Percentiles rank a stretch among this genome's conserved stretches.
phyloP scores from a whole-genome alignment of 2,329 filamentous ascomycete species.

The Penicillium sp. region DNA sequence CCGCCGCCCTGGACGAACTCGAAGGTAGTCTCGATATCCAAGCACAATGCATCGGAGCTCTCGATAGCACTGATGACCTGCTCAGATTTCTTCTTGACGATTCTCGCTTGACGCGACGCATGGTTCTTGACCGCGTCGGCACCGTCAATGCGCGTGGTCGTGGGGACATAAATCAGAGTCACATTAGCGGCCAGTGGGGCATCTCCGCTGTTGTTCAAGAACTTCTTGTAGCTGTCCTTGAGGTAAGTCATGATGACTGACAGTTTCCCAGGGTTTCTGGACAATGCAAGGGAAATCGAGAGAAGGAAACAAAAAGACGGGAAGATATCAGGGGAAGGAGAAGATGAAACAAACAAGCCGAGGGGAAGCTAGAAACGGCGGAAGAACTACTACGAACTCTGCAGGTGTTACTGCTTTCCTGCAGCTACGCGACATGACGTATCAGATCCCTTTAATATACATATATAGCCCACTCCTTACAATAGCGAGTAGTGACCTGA shows the following conservation, averaged over 20 bases:
- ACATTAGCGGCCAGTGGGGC: slow-evolving; percentile 62
- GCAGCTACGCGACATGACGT: neutral
- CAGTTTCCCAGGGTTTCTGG: neutral
- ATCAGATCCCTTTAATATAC: neutral
- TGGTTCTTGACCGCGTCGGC: slow-evolving; percentile 77
- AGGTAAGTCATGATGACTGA: slow-evolving; percentile 37
- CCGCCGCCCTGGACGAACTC: slow-evolving; percentile 80
- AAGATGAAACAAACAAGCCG: slow-evolving; percentile 2
- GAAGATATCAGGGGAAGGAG: slow-evolving; percentile 10
- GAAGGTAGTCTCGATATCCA: slow-evolving; percentile 76
- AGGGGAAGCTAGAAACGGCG: slow-evolving; percentile 2
- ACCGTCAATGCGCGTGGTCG: slow-evolving; percentile 68
- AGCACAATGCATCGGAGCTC: slow-evolving; percentile 61
- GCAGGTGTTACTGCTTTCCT: neutral
- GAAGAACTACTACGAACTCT: slow-evolving; percentile 1
- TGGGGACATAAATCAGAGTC: slow-evolving; percentile 82
- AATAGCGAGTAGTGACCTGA: slow-evolving; percentile 8
- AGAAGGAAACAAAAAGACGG: slow-evolving; percentile 12
- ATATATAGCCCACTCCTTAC: neutral
- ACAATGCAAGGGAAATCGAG: slow-evolving; percentile 12
- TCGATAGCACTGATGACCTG: slow-evolving; percentile 71
- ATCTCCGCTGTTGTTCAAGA: slow-evolving; percentile 58
- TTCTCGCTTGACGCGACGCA: slow-evolving; percentile 63
- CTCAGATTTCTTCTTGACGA: slow-evolving; percentile 79
- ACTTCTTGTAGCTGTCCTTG: slow-evolving; percentile 61